Evolutionary conservation across 306 rosid species (phyloP), one percentile per base, ranked within the genome.

Genomic region (Pueraria montana): DNA sequence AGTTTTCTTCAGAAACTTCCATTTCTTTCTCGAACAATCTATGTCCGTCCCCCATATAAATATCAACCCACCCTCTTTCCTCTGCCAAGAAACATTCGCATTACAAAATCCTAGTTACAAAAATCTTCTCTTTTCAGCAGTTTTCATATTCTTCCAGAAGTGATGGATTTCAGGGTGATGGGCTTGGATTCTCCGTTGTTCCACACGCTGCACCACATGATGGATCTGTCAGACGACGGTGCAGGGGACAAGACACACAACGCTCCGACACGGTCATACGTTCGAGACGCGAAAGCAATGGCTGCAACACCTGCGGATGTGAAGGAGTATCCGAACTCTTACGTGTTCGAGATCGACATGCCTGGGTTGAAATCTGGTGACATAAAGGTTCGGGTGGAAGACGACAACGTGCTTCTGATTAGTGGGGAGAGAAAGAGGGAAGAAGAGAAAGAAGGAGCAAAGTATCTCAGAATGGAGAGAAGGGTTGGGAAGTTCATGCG

Each of bases 1-100:
- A 0, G 24, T 1, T 20, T 40, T 23, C 21, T 70, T 68, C 62
- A 83, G 87, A 83, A 83, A 38, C 62, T 71, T 83, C 83, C 2
- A 62, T 64, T 9, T 76, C 87, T 61, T 72, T 27, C 73, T 36
- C 8, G 81, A 45, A 63, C 10, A 1, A 59, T 10, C 13, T 1
- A 24, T 4, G 0, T 0, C n/a, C n/a, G n/a, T n/a, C 36, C 3
- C 34, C n/a, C 65, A 1, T 12, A 3, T 58, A 75, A 56, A 72
- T 5, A 21, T 0, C 56, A 20, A 43, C 12, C 72, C 17, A 20
- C 3, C 20, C 7, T 4, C 3, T 66, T 5, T n/a, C 11, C 0
- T 5, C 9, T 24, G 0, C 42, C 1, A 8, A 40, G 6, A 17
- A 2, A 68, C n/a, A 13, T 17, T n/a, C 3, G 2, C 20, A 11